These are phyloP conservation scores for Butyriboletus pseudospeciosus DNA, from an alignment of 1,284 basidiomycete genomes.

Conservation along the genomic window DNA sequence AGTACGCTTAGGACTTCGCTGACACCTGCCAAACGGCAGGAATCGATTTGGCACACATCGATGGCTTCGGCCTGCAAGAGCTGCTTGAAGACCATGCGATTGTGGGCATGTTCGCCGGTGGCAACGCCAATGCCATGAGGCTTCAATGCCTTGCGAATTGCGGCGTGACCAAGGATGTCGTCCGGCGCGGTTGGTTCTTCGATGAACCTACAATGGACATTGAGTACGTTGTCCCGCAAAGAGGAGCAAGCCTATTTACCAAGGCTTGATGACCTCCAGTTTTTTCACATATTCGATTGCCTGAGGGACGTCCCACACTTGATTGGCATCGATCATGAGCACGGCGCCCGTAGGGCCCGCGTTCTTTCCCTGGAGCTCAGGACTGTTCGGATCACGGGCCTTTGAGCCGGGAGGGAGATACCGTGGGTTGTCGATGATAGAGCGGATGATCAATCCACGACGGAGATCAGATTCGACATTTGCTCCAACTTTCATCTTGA, in stretches of 20 bases:
- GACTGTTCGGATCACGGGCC: constrained; percentile 61
- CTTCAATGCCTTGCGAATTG: constrained; percentile 75
- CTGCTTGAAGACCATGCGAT: constrained; percentile 97
- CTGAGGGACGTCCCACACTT: constrained; percentile 93
- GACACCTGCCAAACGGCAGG: constrained; percentile 87
- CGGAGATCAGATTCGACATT: constrained; percentile 79
- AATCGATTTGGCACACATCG: constrained; percentile 89
- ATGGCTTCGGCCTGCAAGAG: constrained; percentile 90
- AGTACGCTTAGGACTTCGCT: constrained; percentile 92
- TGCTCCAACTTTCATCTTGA: constrained; percentile 97
- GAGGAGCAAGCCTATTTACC: constrained; percentile 44
- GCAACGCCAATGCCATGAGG: constrained; percentile 88
- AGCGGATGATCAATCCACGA: constrained; percentile 82
- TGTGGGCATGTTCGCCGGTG: constrained; percentile 94
- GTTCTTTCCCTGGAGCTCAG: constrained; percentile 77
- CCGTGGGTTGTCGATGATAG: constrained; percentile 89
- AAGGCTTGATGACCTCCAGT: constrained; percentile 82
- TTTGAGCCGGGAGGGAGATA: constrained; percentile 55
- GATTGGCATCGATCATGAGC: constrained; percentile 96
- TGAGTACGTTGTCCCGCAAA: neutral
- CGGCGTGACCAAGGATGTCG: constrained; percentile 82
- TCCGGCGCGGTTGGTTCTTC: constrained; percentile 94
- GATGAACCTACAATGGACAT: constrained; percentile 69
- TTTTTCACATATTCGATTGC: constrained; percentile 89
- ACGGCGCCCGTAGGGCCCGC: constrained; percentile 91